These are phyloP conservation scores for Bryoerythrophyllum caledonicum DNA, from an alignment of 225 moss, liverwort and hornwort genomes.

Conservation along the genomic window DNA sequence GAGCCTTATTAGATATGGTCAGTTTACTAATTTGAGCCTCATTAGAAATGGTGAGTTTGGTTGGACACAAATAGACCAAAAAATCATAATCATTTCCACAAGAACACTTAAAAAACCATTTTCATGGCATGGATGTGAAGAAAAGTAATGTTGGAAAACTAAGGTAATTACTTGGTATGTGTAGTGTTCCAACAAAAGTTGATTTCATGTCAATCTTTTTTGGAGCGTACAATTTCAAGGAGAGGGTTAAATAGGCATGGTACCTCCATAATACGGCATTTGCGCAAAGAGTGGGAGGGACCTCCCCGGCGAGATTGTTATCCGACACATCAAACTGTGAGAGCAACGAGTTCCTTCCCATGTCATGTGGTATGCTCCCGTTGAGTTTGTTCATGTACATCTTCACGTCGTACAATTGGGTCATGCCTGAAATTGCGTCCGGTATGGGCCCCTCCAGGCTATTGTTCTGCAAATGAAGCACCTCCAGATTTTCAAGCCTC, in stretches of 20 bases:
- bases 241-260: not conserved
- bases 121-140: too few relatives aligned
- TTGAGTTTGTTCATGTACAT: slow-evolving; percentile 55
- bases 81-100: too few relatives aligned
- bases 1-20: too few relatives aligned
- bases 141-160: too few relatives aligned
- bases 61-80: too few relatives aligned
- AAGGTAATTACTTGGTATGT: too few relatives aligned
- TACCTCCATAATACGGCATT: slow-evolving; percentile 47
- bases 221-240: not conserved
- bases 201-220: too few relatives aligned
- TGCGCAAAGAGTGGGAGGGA: slow-evolving; percentile 44
- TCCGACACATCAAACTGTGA: slow-evolving; percentile 51
- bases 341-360: slow-evolving; percentile 37
- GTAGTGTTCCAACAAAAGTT: too few relatives aligned
- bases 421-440: slow-evolving; percentile 10
- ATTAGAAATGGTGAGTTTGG: too few relatives aligned
- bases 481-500: slow-evolving; percentile 23
- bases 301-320: slow-evolving; percentile 36
- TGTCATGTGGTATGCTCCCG: slow-evolving; percentile 35
- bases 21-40: too few relatives aligned
- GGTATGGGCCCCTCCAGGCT: slow-evolving; percentile 47
- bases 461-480: slow-evolving; percentile 53
- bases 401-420: slow-evolving; percentile 46
- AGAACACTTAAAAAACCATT: too few relatives aligned